These are phyloP conservation scores for Aureobasidium pullulans DNA, from an alignment of 2,329 filamentous ascomycete genomes.

Conservation along the genomic window DNA sequence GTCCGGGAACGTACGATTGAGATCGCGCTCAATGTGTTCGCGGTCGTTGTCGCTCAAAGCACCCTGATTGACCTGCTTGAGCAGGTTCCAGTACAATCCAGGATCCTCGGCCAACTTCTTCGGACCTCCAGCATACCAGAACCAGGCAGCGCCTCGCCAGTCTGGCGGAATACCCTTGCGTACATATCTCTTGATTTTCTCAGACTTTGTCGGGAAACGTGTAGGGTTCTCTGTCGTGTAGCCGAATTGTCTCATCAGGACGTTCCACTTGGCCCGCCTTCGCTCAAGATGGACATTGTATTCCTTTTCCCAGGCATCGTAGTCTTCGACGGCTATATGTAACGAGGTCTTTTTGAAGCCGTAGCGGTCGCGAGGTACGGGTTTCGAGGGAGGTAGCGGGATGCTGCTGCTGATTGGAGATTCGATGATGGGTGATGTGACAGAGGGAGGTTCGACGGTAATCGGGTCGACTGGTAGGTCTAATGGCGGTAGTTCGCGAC, in stretches of 20 bases:
- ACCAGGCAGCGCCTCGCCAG: constrained; percentile 94
- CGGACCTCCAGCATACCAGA: constrained; percentile 87
- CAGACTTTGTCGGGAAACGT: constrained; percentile 70
- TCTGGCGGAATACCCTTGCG: constrained; percentile 91
- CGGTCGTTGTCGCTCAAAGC: constrained; percentile 63
- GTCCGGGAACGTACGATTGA: constrained; percentile 91
- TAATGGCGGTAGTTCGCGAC: not conserved
- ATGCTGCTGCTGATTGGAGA: not conserved
- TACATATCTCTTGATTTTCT: constrained; percentile 82
- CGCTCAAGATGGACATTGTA: constrained; percentile 71
- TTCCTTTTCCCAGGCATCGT: constrained; percentile 65
- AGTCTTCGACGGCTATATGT: constrained; percentile 52
- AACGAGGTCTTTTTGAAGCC: constrained; percentile 83
- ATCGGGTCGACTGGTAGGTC: not conserved
- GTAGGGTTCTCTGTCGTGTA: constrained; percentile 60
- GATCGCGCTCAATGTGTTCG: constrained; percentile 87
- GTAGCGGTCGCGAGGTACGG: constrained; percentile 64
- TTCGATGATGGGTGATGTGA: not conserved
- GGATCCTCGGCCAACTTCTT: constrained; percentile 67
- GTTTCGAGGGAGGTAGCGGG: not conserved
- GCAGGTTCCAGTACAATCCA: constrained; percentile 66
- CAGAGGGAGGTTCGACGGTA: not conserved
- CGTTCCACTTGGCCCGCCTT: constrained; percentile 73
- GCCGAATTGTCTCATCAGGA: constrained; percentile 37
- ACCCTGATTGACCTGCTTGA: constrained; percentile 57